Conservation (phyloP, 352 stramenopile genomes). For the Phytopythium sindhum region DNA sequence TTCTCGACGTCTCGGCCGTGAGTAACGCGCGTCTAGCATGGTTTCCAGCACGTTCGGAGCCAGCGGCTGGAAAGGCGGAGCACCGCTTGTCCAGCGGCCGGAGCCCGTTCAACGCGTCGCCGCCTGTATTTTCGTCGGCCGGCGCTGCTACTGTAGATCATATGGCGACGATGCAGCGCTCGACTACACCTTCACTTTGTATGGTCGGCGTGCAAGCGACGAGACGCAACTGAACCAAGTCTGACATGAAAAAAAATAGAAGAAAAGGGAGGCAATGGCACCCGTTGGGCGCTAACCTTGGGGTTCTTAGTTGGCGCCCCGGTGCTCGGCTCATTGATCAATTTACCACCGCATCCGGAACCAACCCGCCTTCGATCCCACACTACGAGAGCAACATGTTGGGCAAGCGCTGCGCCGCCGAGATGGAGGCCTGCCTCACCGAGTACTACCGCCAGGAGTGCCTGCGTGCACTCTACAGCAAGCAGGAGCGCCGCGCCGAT, state of each 20-base stretch:
- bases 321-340: conserved; percentile 27
- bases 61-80: conserved; percentile 39
- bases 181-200: background rate
- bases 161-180: conserved; percentile 4
- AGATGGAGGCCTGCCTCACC: conserved; percentile 74
- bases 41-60: conserved; percentile 33
- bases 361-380: background rate
- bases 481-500: conserved; percentile 39
- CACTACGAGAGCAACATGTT: conserved; percentile 30
- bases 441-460: conserved; percentile 85
- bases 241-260: background rate
- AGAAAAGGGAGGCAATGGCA: background rate
- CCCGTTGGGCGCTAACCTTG: background rate
- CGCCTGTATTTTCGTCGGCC: conserved; percentile 9
- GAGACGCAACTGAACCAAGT: background rate
- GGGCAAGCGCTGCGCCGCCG: conserved; percentile 64
- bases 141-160: conserved; percentile 8
- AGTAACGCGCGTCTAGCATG: conserved; percentile 12
- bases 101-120: conserved; percentile 13
- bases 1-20: background rate
- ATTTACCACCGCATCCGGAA: conserved; percentile 34
- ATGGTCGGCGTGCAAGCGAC: conserved; percentile 9
- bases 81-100: conserved; percentile 6
- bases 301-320: background rate
- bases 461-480: conserved; percentile 70